phyloP scores from a whole-genome alignment of 306 rosid genomes.

The Quercus dentata region DNA sequence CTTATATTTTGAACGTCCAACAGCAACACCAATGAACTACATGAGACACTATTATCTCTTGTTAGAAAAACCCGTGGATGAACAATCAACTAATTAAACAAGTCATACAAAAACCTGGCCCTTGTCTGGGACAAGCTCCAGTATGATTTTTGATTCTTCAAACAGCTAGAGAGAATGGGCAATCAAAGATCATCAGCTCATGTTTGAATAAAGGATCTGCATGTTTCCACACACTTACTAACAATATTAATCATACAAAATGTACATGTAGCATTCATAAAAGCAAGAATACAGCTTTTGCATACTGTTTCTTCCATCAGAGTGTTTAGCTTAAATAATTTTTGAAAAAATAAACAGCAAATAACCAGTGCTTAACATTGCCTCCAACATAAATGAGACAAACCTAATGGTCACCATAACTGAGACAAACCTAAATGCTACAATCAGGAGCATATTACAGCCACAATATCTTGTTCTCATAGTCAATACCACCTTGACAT shows the following conservation, averaged over 20 bases:
- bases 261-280: background rate
- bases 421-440: background rate
- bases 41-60: too few relatives aligned
- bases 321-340: background rate
- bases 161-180: too few relatives aligned
- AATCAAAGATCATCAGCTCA: too few relatives aligned
- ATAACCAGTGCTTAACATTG: background rate
- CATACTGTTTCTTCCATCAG: background rate
- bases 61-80: too few relatives aligned
- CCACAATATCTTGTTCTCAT: conserved; percentile 9
- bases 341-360: background rate
- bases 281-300: background rate
- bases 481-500: conserved; percentile 9
- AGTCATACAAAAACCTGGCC: too few relatives aligned
- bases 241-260: background rate
- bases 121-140: too few relatives aligned
- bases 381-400: too few relatives aligned
- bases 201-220: background rate
- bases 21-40: too few relatives aligned
- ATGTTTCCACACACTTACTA: background rate
- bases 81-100: too few relatives aligned
- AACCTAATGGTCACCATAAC: too few relatives aligned
- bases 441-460: conserved; percentile 11
- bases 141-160: too few relatives aligned
- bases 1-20: too few relatives aligned